phyloP scores from a whole-genome alignment of 1,139 yeast species.

The Taphrina deformans region DNA sequence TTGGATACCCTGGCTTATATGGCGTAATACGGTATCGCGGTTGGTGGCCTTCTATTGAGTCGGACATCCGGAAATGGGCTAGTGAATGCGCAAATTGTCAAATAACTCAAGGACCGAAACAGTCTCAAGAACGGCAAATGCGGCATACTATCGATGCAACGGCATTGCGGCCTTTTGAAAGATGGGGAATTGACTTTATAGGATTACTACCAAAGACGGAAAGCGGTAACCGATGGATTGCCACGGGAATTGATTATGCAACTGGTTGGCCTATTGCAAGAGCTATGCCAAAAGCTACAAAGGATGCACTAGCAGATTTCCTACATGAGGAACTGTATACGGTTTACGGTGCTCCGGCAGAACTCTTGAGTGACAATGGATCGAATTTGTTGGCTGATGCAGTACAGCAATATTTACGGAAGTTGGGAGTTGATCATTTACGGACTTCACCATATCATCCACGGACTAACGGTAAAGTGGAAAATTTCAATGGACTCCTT shows the following conservation, averaged over 20 bases:
- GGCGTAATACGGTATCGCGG: neutral
- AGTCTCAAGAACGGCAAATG: neutral
- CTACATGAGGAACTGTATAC: neutral
- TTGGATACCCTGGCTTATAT: neutral
- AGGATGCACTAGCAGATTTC: neutral
- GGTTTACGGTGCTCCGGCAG: neutral
- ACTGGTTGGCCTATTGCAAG: neutral
- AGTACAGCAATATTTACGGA: neutral
- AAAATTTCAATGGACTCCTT: neutral
- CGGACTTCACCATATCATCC: neutral
- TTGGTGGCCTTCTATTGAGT: neutral
- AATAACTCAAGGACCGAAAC: neutral
- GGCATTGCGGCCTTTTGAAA: neutral
- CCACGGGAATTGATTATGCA: neutral
- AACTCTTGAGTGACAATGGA: neutral
- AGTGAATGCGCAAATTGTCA: neutral
- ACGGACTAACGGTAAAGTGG: neutral
- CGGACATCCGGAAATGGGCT: neutral
- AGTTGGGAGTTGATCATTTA: neutral
- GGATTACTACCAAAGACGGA: neutral
- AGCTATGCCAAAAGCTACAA: neutral
- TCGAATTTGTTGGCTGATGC: neutral
- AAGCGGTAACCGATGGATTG: neutral
- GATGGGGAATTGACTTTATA: neutral
- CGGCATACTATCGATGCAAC: neutral